phyloP scores from a whole-genome alignment of 2,329 filamentous ascomycete genomes.

The Cordyceps farinosa region DNA sequence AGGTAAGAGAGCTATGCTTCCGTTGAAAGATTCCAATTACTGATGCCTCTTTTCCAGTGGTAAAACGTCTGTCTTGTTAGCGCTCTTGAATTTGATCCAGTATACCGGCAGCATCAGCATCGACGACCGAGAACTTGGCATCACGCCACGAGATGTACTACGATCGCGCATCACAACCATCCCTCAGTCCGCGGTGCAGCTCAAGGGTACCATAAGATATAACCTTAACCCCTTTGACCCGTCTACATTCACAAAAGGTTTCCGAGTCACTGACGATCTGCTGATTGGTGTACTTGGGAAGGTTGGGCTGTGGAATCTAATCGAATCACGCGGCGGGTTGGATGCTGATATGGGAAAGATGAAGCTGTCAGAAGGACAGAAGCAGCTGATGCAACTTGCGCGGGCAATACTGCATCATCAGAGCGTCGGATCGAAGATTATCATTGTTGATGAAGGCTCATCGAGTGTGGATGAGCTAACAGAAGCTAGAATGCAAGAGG shows the following conservation, averaged over 20 bases:
- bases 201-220: background rate
- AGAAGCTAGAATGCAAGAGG: slow-evolving; percentile 13
- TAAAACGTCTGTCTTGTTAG: background rate
- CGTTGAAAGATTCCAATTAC: too few species aligned
- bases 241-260: background rate
- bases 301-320: slow-evolving; percentile 16
- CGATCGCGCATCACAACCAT: slow-evolving; percentile 28
- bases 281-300: slow-evolving; percentile 12
- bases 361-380: slow-evolving; percentile 19
- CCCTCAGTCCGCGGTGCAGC: slow-evolving; percentile 24
- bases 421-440: slow-evolving; percentile 4
- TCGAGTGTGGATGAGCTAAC: slow-evolving; percentile 36
- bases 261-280: background rate
- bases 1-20: slow-evolving; percentile 6
- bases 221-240: slow-evolving; percentile 10
- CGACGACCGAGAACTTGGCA: slow-evolving; percentile 7
- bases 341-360: slow-evolving; percentile 8
- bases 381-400: slow-evolving; percentile 19
- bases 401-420: slow-evolving; percentile 24
- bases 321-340: slow-evolving; percentile 16
- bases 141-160: slow-evolving; percentile 17
- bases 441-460: slow-evolving; percentile 3
- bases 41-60: background rate
- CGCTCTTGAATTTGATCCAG: slow-evolving; percentile 2
- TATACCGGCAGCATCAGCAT: slow-evolving; percentile 11